Base-by-base conservation (phyloP, 2,329 filamentous ascomycete genomes). In the Ceratocystis papillata region DNA sequence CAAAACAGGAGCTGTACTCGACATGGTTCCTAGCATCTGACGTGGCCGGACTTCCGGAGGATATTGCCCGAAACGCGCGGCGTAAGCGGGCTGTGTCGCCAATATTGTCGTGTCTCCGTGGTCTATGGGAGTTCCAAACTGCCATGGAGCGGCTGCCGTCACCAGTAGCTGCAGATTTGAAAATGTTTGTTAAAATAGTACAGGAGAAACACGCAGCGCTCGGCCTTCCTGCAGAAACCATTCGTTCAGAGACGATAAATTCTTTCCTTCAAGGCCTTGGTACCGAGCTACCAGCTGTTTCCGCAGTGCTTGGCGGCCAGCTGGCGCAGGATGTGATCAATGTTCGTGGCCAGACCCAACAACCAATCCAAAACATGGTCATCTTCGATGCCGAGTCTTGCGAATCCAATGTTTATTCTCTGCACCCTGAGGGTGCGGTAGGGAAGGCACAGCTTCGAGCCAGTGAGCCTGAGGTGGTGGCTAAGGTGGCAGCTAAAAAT, bases 261-360 rank as follows among this genome's bases (percentile, higher is more conserved):
- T 87, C 81, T 72, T 99, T 99, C 76, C 75, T 97, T 50, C 88
- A 94, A 75, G 95, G 95, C 70, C 79, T 96, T 5, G 88, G 86
- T 65, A 85, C 85, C 71, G 93, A 97, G 76, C 79, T 97, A 48
- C 87, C 89, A 12, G 91, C 94, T 6, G 90, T 96, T 7, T 87
- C 89, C 0, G 92, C 94, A 1, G 90, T 96, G 67, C 79, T 99
- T 10, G 94, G 94, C 62, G 94, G 92, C 8, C 86, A 92, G 74
- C 81, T 99, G 17, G 90, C 93, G 0, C 94, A 99, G 76, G 94
- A 99, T 73, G 91, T 96, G 63, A 97, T 99, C 77, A 97, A 97
- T 72, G 92, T 96, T 41, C 82, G 97, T 5, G 90, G 92, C 62
- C 86, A 89, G 73, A 86, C 88, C 50, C 91, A 97, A 77, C 94